Base-by-base conservation (phyloP, 1,284 basidiomycete species). In the Ceraceosorus bombacis region DNA sequence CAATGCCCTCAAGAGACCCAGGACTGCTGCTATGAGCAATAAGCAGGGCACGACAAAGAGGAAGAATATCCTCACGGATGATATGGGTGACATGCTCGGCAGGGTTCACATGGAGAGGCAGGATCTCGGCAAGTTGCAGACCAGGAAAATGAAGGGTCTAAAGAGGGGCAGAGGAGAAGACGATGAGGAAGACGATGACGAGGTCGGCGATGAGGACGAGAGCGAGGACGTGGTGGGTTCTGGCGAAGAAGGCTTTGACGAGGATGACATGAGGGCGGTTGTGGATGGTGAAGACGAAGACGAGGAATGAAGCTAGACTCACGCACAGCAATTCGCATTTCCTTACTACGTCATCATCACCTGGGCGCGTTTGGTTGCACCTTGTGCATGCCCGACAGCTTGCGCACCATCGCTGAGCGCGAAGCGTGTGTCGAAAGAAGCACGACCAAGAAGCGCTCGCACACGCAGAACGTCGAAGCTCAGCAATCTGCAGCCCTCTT, bases 31-130 rank as follows among this genome's bases (percentile, higher is more conserved):
- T 81, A 67, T 76, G 68, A 70, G 66, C 67, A 75, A 68, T 62
- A 83, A 83, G 67, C 89, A 90, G 80, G 75, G 75, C 59, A 92
- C 90, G 83, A 85, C 84, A 79, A 92, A 90, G 84, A 96, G 96
- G 78, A 80, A 80, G 72, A 81, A 80, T 63, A 79, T 93, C 78
- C 91, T 95, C 81, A 90, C 92, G 66, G 94, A 98, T 81, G 90
- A 91, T 79, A 96, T 97, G 94, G 94, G 94, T 60, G 91, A 98
- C 79, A 80, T 93, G 79, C 84, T 94, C 66, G 94, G 93, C 53
- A 82, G 86, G 62, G 84, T 98, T 56, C 94, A 97, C 79, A 79
- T 98, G 53, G 89, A 82, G 60, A 88, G 85, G 78, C 94, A 99
- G 82, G 90, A 98, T 79, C 79, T 99, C 69, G 80, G 77, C 67